Percentiles rank a stretch among this genome's conserved stretches.
Evolutionary conservation across 1,284 basidiomycete genomes (phyloP).

Genomic region (Sanguinoderma infundibulare): DNA sequence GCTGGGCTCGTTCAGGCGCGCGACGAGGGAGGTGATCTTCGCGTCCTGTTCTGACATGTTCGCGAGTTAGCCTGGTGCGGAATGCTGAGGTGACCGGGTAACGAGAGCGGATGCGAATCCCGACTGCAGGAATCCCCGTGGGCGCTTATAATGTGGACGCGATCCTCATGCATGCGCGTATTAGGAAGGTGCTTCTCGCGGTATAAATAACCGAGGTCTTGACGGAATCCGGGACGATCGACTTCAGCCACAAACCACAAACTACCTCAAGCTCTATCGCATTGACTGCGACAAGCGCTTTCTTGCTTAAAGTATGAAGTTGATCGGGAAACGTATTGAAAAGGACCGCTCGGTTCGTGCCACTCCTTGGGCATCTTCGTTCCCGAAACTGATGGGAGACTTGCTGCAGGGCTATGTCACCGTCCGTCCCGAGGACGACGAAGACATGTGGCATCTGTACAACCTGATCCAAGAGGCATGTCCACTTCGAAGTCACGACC

Average conservation of each 20-base stretch:
- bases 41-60: constrained; percentile 35
- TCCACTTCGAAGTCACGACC: background rate
- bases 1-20: constrained; percentile 25
- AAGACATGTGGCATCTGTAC: constrained; percentile 99
- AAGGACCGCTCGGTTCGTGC: constrained; percentile 75
- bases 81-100: background rate
- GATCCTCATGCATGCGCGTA: background rate
- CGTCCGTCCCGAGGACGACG: constrained; percentile 92
- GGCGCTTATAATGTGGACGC: constrained; percentile 1
- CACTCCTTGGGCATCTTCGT: constrained; percentile 5
- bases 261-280: background rate
- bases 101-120: background rate
- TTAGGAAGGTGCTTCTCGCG: constrained; percentile 19
- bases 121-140: too few relatives aligned
- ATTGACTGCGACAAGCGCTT: background rate
- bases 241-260: background rate
- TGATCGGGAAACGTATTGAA: constrained; percentile 75
- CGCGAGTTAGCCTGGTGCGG: background rate
- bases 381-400: background rate
- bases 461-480: constrained; percentile 85
- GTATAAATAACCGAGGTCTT: background rate
- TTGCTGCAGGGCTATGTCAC: constrained; percentile 81
- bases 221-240: background rate
- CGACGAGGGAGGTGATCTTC: constrained; percentile 24
- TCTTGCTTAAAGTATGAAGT: constrained; percentile 61